Base-by-base conservation (phyloP, 2,329 filamentous ascomycete genomes). In the Fusarium robinianum region DNA sequence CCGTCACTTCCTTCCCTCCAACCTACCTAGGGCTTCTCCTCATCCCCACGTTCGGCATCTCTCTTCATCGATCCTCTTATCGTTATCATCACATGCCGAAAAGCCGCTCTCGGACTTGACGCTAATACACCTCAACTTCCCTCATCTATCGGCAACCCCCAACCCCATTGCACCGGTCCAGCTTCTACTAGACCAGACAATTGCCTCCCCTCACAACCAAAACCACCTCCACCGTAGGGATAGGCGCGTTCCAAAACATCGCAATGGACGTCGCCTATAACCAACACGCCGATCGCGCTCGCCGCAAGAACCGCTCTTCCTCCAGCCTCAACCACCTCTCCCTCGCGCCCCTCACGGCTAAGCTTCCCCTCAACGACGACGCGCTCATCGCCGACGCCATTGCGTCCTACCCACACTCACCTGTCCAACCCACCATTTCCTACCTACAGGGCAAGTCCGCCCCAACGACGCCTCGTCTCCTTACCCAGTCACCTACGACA, bases 401-500 rank as follows among this genome's bases (percentile, higher is more conserved):
- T 30, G 41, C 41, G 24, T 41, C 49, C 2, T 34, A 58, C 38
- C 40, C 38, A 26, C 58, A 55, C 23, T 62, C 70, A 22, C 61
- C 68, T 22, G 51, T 64, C 9, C 59, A 49, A 24, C 49, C 46
- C 32, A 60, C 53, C 30, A 58, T 63, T 7, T 83, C 80, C 12
- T 84, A 85, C 58, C 72, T 84, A 11, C 75, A 83, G 62, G 78
- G 76, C 57, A 80, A 78, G 58, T 84, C 83, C 15, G 80, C 80
- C 2, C 83, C 83, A 5, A 79, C 81, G 2, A 85, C 83, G 3
- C 83, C 83, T 6, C 76, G 80, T 15, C 76, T 86, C 18, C 73
- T 87, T 29, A 78, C 79, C 14, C 77, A 75, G 41, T 81, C 80
- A 6, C 76, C 77, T 15, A 77, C 76, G 6, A 72, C 72, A n/a